Base-by-base conservation (phyloP, 2,329 filamentous ascomycete species). In the Penicillium sp. region DNA sequence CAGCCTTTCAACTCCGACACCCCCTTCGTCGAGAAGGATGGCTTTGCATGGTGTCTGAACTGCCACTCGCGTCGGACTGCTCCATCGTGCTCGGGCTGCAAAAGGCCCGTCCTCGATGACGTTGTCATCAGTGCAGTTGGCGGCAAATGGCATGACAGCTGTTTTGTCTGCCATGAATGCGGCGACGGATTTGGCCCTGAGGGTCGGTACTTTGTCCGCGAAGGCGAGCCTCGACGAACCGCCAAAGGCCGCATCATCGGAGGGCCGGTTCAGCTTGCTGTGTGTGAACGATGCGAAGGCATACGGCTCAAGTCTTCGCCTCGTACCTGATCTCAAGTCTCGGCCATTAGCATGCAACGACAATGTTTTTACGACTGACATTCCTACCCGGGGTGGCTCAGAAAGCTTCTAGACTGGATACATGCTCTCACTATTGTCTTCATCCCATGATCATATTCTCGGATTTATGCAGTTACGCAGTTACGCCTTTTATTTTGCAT, bases 1-100 rank as follows among this genome's bases (percentile, higher is more conserved):
- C 56, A 82, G 80, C 87, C 87, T 1, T 90, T 90, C 67, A 83
- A 85, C 65, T 78, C 81, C 0, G 76, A 75, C 3, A 89, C 84
- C 9, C 94, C 95, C 0, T 99, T 99, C 75, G 92, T 99, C 59
- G 95, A 99, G 76, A 97, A 97, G 79, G 94, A 98, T 69, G 94
- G 94, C 9, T 98, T 96, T 77, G 95, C 95, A 5, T 99, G 95
- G 93, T 99, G 95, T 78, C 87, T 98, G 51, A 86, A 86, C 23
- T 99, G 95, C 75, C 94, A 98, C 81, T 96, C 93, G 15, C 91
- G 93, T 73, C 88, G 95, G 38, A 97, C 93, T 13, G 91, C 91
- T 13, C 90, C 92, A 50, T 96, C 96, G 78, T 99, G 95, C 78
- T 86, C 87, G 69, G 92, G 90, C 71, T 99, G 95, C 79, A 88